phyloP scores from a whole-genome alignment of 1,139 yeast genomes.

The Protomyces arabidopsidicola region DNA sequence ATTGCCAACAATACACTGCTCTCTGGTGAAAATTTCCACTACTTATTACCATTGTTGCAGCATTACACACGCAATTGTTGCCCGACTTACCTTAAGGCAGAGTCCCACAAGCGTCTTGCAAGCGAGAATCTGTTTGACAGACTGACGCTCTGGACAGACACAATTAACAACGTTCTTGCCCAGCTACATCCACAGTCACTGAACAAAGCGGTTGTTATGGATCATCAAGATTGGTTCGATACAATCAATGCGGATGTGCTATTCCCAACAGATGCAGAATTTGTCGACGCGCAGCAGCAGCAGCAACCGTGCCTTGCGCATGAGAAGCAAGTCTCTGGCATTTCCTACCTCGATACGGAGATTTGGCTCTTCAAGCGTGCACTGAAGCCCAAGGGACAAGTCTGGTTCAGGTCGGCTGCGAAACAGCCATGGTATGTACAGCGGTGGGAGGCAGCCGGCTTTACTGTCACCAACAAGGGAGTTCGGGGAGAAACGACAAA shows the following conservation, averaged over 20 bases:
- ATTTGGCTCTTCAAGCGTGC: constrained; percentile 54
- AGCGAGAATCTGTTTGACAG: constrained; percentile 49
- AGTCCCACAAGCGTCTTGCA: constrained; percentile 52
- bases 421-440: constrained; percentile 70
- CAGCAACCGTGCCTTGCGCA: constrained; percentile 34
- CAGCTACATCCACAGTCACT: constrained; percentile 59
- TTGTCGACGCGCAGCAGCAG: neutral
- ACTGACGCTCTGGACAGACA: constrained; percentile 74
- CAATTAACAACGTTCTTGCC: constrained; percentile 67
- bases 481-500: constrained; percentile 32
- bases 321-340: constrained; percentile 51
- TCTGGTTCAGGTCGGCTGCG: constrained; percentile 71
- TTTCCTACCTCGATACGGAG: constrained; percentile 49
- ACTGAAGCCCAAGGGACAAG: constrained; percentile 63
- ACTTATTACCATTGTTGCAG: constrained; percentile 63
- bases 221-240: constrained; percentile 83
- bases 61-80: constrained; percentile 60
- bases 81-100: constrained; percentile 65
- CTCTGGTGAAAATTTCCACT: constrained; percentile 71
- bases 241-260: neutral
- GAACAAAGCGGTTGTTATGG: constrained; percentile 79
- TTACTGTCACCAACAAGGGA: constrained; percentile 56
- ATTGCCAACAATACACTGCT: constrained; percentile 58
- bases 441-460: constrained; percentile 63
- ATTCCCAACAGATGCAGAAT: constrained; percentile 45